Conservation (phyloP, 805 yeast species). For the Ogataea dorogensis region DNA sequence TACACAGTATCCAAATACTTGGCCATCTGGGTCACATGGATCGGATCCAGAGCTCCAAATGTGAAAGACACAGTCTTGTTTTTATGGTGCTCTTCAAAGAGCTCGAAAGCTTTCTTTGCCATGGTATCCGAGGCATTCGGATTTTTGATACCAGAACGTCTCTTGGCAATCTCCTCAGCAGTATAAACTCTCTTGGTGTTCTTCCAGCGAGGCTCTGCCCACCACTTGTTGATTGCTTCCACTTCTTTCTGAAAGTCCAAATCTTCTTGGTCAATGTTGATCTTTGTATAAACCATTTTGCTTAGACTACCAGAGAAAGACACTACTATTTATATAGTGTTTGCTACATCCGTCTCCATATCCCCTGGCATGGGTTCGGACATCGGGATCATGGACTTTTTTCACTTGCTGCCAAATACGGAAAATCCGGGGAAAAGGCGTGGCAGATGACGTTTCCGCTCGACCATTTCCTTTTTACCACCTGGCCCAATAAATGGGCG, state of each 20-base stretch:
- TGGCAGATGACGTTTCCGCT: slow-evolving; percentile 11
- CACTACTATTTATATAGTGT: slow-evolving; percentile 1
- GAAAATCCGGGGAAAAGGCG: slow-evolving; percentile 25
- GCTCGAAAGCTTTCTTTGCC: slow-evolving; percentile 76
- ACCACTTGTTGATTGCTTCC: slow-evolving; percentile 78
- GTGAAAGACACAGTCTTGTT: slow-evolving; percentile 80
- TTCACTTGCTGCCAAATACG: slow-evolving; percentile 6
- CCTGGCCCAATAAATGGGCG: background rate
- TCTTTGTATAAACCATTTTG: slow-evolving; percentile 50
- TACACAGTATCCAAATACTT: slow-evolving; percentile 89
- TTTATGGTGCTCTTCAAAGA: slow-evolving; percentile 69
- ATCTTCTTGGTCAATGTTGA: slow-evolving; percentile 63
- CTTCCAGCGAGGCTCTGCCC: slow-evolving; percentile 91
- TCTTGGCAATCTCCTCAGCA: slow-evolving; percentile 83
- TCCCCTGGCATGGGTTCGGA: slow-evolving; percentile 9
- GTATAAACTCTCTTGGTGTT: slow-evolving; percentile 84
- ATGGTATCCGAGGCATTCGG: slow-evolving; percentile 74
- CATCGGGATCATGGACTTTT: slow-evolving; percentile 10
- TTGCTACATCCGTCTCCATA: background rate
- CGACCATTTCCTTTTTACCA: slow-evolving; percentile 14
- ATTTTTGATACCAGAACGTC: slow-evolving; percentile 77
- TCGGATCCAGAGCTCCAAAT: slow-evolving; percentile 94
- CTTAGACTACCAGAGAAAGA: background rate
- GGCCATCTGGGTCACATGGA: slow-evolving; percentile 96
- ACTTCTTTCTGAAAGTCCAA: slow-evolving; percentile 64